Percentiles rank a stretch among this genome's conserved stretches.
Evolutionary conservation across 225 moss, liverwort and hornwort genomes (phyloP).

Genomic region (Pseudisothecium myosuroides): DNA sequence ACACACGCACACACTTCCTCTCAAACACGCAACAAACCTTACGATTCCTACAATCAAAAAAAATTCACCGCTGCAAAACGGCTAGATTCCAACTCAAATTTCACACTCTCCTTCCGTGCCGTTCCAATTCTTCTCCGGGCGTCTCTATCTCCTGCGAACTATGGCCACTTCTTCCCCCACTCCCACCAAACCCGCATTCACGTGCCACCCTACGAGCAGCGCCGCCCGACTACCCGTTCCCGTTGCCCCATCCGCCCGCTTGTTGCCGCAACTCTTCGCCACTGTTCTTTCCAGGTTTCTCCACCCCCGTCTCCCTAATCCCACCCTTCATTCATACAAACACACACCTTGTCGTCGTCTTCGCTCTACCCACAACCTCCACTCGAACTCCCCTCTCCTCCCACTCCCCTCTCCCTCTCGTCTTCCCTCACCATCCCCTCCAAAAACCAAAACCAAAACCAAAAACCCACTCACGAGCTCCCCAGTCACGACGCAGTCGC

Average conservation of each 20-base stretch:
- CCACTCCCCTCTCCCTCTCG: neutral
- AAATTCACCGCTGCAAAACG: neutral
- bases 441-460: neutral
- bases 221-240: conserved; percentile 3
- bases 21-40: neutral
- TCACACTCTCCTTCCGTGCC: neutral
- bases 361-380: neutral
- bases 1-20: too few species aligned
- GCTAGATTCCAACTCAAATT: neutral
- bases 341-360: neutral
- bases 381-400: neutral
- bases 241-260: conserved; percentile 45
- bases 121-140: neutral
- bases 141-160: neutral
- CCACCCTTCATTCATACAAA: conserved; percentile 12
- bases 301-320: neutral
- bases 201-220: neutral
- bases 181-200: conserved; percentile 19
- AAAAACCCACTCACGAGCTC: neutral
- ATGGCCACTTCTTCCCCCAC: neutral
- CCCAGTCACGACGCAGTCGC: neutral
- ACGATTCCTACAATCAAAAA: too few species aligned
- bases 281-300: conserved; percentile 4
- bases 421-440: neutral
- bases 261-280: conserved; percentile 20